Evolutionary conservation across 345 rosid genomes (phyloP).

Genomic region (Combretum micranthum): DNA sequence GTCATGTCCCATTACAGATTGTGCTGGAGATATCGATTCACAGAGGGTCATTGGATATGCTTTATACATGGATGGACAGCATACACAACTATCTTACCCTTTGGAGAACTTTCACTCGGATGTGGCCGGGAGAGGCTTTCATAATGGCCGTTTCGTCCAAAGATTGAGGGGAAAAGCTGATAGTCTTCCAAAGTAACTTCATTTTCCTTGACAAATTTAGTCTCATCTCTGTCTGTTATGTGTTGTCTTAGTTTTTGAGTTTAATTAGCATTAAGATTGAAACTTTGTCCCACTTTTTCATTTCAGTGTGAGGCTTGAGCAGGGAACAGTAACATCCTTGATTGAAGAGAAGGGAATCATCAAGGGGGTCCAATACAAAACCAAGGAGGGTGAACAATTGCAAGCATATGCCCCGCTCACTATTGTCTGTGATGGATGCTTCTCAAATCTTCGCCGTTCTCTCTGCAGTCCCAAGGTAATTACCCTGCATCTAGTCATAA

Average conservation of each 20-base stretch:
- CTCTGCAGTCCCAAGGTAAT: slow-evolving; percentile 32
- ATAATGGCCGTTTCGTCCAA: slow-evolving; percentile 46
- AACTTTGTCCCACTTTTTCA: neutral
- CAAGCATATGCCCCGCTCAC: slow-evolving; percentile 30
- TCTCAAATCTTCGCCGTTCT: slow-evolving; percentile 32
- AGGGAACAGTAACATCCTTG: slow-evolving; percentile 35
- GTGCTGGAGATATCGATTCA: slow-evolving; percentile 42
- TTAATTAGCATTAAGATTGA: neutral
- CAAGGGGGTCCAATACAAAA: slow-evolving; percentile 32
- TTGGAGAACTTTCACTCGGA: slow-evolving; percentile 26
- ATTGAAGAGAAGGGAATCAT: slow-evolving; percentile 27
- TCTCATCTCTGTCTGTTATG: too few relatives aligned
- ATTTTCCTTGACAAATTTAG: neutral
- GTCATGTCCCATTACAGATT: slow-evolving; percentile 18
- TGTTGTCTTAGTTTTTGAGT: neutral
- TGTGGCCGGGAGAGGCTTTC: slow-evolving; percentile 44
- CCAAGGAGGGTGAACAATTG: slow-evolving; percentile 20
- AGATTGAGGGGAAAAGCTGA: slow-evolving; percentile 48
- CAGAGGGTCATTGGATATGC: slow-evolving; percentile 39
- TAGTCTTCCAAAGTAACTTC: slow-evolving; percentile 37
- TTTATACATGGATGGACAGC: slow-evolving; percentile 36
- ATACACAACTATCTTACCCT: slow-evolving; percentile 31
- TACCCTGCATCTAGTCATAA: too few relatives aligned
- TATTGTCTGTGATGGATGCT: slow-evolving; percentile 33
- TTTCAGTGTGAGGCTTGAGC: slow-evolving; percentile 42